phyloP scores from a whole-genome alignment of 2,329 filamentous ascomycete species.

The Penicillium sp. region DNA sequence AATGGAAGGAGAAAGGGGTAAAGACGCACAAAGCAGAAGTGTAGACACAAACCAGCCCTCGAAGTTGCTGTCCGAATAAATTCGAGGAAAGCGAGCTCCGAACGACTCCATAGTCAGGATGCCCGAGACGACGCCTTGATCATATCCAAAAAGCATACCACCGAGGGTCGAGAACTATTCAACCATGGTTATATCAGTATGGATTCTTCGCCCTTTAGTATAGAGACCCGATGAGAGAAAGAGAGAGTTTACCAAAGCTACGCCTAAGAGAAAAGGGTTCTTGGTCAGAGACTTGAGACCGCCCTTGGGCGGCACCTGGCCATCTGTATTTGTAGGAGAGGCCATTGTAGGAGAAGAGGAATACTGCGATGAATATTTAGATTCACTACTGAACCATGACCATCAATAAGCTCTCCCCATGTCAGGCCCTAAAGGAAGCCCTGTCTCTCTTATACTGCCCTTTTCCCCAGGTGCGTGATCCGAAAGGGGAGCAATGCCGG shows the following conservation, averaged over 20 bases:
- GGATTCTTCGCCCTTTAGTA: not conserved
- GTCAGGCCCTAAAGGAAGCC: too few species aligned
- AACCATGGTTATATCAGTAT: not conserved
- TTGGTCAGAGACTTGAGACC: constrained; percentile 28
- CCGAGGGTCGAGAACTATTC: constrained; percentile 39
- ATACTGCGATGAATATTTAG: too few species aligned
- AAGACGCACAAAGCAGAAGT: constrained; percentile 38
- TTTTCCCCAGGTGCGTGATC: too few species aligned
- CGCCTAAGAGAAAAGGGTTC: constrained; percentile 45
- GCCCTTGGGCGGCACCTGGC: constrained; percentile 16
- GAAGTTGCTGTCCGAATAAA: constrained; percentile 44
- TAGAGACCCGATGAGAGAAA: not conserved
- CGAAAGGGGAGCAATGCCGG: too few species aligned
- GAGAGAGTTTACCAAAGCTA: constrained; percentile 35
- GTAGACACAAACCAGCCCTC: constrained; percentile 54
- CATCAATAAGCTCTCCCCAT: too few species aligned
- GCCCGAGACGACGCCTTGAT: constrained; percentile 49
- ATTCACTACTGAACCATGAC: too few species aligned
- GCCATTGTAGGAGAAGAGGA: constrained; percentile 16
- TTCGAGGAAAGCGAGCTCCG: constrained; percentile 35
- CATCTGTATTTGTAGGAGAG: constrained; percentile 12
- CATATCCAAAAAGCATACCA: constrained; percentile 48
- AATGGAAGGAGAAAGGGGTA: not conserved
- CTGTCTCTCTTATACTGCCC: too few species aligned
- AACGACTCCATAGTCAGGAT: constrained; percentile 48